Conservation (phyloP, 2,329 filamentous ascomycete genomes). For the Ceratocystis papillata region DNA sequence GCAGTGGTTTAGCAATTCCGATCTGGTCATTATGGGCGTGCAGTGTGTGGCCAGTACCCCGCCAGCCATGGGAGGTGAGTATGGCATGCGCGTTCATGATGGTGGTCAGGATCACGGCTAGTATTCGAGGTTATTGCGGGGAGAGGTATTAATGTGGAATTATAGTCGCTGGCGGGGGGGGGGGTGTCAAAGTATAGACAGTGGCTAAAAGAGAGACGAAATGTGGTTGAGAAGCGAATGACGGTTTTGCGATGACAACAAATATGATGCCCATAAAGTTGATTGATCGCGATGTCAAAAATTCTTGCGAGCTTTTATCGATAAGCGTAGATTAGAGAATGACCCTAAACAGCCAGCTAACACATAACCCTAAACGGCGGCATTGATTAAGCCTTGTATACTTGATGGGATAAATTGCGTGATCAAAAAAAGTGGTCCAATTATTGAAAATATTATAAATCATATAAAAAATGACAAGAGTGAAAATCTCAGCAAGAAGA, state of each 20-base stretch:
- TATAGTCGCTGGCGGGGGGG: not conserved
- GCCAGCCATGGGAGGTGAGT: constrained; percentile 80
- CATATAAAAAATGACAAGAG: not conserved
- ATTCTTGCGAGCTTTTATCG: constrained; percentile 12
- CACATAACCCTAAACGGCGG: not conserved
- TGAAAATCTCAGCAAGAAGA: not conserved
- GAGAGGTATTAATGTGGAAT: not conserved
- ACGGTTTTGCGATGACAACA: not conserved
- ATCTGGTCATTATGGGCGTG: constrained; percentile 61
- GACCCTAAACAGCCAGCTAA: not conserved
- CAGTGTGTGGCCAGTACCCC: constrained; percentile 76
- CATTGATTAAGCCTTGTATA: too few species aligned
- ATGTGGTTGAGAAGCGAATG: not conserved
- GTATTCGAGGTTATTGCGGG: not conserved
- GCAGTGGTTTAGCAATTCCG: constrained; percentile 72
- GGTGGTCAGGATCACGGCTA: not conserved
- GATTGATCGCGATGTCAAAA: not conserved
- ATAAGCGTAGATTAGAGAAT: not conserved
- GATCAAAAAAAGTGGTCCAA: too few species aligned
- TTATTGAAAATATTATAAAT: too few species aligned
- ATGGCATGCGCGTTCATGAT: constrained; percentile 75
- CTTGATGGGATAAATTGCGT: too few species aligned
- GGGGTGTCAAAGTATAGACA: not conserved
- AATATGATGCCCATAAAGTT: not conserved
- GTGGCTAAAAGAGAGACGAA: not conserved